A percentile compares a stretch with the other conserved stretches of the same genome.
phyloP scores from a whole-genome alignment of 495 filamentous ascomycete species.

The Neurospora sp. region DNA sequence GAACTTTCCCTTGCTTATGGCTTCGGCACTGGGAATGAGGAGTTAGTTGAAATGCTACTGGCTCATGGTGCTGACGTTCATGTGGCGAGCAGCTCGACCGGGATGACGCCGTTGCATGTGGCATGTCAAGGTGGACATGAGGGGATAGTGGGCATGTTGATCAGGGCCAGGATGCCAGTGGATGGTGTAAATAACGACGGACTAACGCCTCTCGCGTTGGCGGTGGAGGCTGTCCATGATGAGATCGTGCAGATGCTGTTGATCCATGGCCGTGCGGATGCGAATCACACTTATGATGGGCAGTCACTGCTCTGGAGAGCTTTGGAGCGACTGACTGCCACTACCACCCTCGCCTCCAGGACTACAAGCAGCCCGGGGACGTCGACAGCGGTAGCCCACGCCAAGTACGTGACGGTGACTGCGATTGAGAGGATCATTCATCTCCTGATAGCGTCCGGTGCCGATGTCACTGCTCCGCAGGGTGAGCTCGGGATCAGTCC shows the following conservation, averaged over 20 bases:
- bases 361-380: neutral
- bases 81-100: slow-evolving; percentile 9
- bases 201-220: slow-evolving; percentile 23
- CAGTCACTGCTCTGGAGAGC: slow-evolving; percentile 4
- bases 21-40: slow-evolving; percentile 9
- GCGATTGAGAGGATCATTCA: neutral
- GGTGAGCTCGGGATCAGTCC: slow-evolving; percentile 7
- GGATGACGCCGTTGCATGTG: slow-evolving; percentile 10
- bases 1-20: slow-evolving; percentile 9
- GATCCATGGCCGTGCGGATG: slow-evolving; percentile 16
- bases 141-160: slow-evolving; percentile 9
- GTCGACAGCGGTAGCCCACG: neutral
- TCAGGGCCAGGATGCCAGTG: slow-evolving; percentile 7
- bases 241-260: slow-evolving; percentile 20
- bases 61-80: slow-evolving; percentile 13
- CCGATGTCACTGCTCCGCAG: slow-evolving; percentile 1
- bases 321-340: neutral
- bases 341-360: neutral
- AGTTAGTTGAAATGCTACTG: slow-evolving; percentile 12
- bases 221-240: slow-evolving; percentile 22
- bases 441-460: slow-evolving; percentile 3
- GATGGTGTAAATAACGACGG: slow-evolving; percentile 13
- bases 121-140: slow-evolving; percentile 9
- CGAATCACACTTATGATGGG: slow-evolving; percentile 8
- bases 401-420: neutral